Percentiles rank a stretch among this genome's conserved stretches.
phyloP scores from a whole-genome alignment of 2,329 filamentous ascomycete species.

The Chaetomium strumarium region DNA sequence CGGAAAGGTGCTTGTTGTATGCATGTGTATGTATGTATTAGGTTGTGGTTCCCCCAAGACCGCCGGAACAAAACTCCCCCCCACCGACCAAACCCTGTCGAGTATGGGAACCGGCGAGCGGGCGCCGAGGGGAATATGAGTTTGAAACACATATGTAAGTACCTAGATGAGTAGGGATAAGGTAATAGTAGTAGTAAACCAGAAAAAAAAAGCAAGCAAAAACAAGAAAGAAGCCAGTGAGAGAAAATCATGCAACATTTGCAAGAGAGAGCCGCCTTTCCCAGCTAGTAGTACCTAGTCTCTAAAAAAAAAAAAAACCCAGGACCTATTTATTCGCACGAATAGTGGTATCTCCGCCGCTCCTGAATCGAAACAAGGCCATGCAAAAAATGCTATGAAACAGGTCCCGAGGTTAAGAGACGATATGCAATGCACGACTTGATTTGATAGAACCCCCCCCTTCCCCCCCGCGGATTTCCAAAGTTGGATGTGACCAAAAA shows the following conservation, averaged over 20 bases:
- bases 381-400: slow-evolving; percentile 16
- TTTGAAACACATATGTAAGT: neutral
- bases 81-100: neutral
- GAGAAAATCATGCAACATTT: slow-evolving; percentile 3
- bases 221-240: neutral
- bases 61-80: neutral
- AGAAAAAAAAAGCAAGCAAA: neutral
- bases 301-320: no score
- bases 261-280: slow-evolving; percentile 3
- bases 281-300: no score
- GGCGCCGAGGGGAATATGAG: neutral
- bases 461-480: no score
- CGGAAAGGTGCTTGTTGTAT: neutral
- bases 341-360: slow-evolving; percentile 22
- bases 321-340: slow-evolving; percentile 11
- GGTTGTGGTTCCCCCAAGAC: neutral
- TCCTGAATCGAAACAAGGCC: slow-evolving; percentile 6
- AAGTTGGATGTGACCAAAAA: no score
- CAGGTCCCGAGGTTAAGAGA: neutral
- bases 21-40: neutral
- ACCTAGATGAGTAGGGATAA: neutral
- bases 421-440: neutral
- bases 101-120: neutral
- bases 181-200: neutral
- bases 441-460: no score